Conservation (phyloP, 768 basidiomycete species). For the Coprinellus micaceus region DNA sequence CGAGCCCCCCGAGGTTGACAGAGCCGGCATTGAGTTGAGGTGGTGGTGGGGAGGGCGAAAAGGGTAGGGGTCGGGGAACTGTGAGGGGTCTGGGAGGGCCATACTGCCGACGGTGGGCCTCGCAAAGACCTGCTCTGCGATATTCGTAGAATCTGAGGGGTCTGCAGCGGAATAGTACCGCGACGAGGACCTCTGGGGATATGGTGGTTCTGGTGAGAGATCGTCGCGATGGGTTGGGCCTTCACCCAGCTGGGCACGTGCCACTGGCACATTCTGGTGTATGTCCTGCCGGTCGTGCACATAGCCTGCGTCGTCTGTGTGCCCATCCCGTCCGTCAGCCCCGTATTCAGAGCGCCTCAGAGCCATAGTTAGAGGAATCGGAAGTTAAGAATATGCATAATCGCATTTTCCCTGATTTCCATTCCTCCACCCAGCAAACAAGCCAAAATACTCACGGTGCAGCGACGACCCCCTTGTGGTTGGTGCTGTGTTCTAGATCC, state of each 20-base stretch:
- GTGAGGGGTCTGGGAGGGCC: constrained; percentile 58
- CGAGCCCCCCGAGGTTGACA: constrained; percentile 68
- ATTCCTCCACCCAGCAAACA: constrained; percentile 1
- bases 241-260: background rate
- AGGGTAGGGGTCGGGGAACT: constrained; percentile 72
- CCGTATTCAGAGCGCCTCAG: background rate
- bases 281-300: constrained; percentile 21
- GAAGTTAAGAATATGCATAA: background rate
- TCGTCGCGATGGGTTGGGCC: constrained; percentile 3
- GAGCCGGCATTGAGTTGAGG: constrained; percentile 43
- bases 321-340: background rate
- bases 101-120: constrained; percentile 10
- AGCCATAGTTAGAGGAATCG: constrained; percentile 1
- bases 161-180: background rate
- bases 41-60: constrained; percentile 49
- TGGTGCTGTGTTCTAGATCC: background rate
- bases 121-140: constrained; percentile 4
- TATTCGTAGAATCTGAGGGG: background rate
- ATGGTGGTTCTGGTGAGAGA: constrained; percentile 7
- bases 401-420: constrained; percentile 4
- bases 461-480: background rate
- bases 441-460: background rate
- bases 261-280: constrained; percentile 2
- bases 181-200: constrained; percentile 2
- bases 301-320: background rate